Conservation (phyloP, 2,329 filamentous ascomycete species). For the Lachnellula hyalina region DNA sequence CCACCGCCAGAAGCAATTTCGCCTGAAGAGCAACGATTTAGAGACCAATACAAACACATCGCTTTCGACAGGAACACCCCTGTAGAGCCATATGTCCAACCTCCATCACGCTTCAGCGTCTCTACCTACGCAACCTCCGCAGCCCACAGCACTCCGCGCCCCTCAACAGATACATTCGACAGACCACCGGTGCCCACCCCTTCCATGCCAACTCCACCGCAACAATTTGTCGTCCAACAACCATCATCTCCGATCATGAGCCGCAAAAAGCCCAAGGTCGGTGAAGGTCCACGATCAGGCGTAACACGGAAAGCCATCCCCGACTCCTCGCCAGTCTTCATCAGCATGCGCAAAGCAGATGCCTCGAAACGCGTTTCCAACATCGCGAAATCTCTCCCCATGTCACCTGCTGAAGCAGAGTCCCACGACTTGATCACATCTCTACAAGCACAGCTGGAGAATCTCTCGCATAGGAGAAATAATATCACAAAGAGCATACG, state of each 20-base stretch:
- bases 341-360: conserved; percentile 23
- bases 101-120: conserved; percentile 30
- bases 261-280: conserved; percentile 25
- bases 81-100: conserved; percentile 25
- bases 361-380: conserved; percentile 16
- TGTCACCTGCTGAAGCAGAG: conserved; percentile 53
- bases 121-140: conserved; percentile 30
- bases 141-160: conserved; percentile 23
- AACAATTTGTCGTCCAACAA: conserved; percentile 8
- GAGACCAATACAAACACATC: conserved; percentile 21
- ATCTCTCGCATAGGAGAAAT: conserved; percentile 59
- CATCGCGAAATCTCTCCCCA: conserved; percentile 51
- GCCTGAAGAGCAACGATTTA: conserved; percentile 17
- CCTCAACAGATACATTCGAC: conserved; percentile 25
- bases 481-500: conserved; percentile 69
- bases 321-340: conserved; percentile 24
- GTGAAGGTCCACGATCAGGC: conserved; percentile 8
- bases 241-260: conserved; percentile 24
- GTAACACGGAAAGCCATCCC: conserved; percentile 27
- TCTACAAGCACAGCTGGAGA: conserved; percentile 60
- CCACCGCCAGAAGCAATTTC: not conserved
- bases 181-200: conserved; percentile 8
- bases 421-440: conserved; percentile 60
- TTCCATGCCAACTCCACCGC: conserved; percentile 19
- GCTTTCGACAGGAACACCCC: conserved; percentile 9